Evolutionary conservation across 805 yeast species (phyloP), one percentile per base, ranked within the genome.

Genomic region (Cyberlindnera galapagoensis): DNA sequence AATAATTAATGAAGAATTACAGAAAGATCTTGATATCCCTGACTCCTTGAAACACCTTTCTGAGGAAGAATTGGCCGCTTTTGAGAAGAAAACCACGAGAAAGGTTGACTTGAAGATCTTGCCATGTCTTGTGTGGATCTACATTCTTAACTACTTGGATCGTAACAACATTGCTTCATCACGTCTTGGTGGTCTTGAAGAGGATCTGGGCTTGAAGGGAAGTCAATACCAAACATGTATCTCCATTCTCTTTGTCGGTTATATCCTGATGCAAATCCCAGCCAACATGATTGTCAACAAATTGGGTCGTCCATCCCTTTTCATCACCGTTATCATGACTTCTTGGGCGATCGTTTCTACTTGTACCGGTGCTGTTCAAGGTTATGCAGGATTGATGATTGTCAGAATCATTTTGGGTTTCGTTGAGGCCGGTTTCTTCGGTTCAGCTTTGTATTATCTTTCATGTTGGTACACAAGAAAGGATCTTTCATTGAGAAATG

Each of bases 111-210:
- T 65, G 8, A 52, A 75, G 38, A 57, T 72, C 32, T 51, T 72
- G 38, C 76, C 77, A 12, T 63, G 67, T 66, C 46, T 71, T 19
- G 65, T 69, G 36, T 55, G 62, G 41, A 65, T 72, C 42, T 72
- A 71, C 46, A 66, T 72, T 25, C 58, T 73, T 38, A 71, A 71
- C 43, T 69, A 67, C 40, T 46, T 69, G 38, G 76, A 69, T 46
- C 47, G 74, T 37, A 68, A 66, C 46, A 67, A 66, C 42, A 67
- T 69, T 39, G 73, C 73, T 3, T 54, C 65, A 34, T 73, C 74
- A 1, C 53, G 74, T 42, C 50, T 69, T 16, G 74, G 71, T 30
- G 69, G 70, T 1, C 45, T 69, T 20, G 74, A 69, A 46, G 58
- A 60, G 7, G 74, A 69, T 34, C 49, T 70, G 31, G 57, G 58